phyloP scores from a whole-genome alignment of 2,329 filamentous ascomycete genomes.

The Purpureocillium lavendulum region DNA sequence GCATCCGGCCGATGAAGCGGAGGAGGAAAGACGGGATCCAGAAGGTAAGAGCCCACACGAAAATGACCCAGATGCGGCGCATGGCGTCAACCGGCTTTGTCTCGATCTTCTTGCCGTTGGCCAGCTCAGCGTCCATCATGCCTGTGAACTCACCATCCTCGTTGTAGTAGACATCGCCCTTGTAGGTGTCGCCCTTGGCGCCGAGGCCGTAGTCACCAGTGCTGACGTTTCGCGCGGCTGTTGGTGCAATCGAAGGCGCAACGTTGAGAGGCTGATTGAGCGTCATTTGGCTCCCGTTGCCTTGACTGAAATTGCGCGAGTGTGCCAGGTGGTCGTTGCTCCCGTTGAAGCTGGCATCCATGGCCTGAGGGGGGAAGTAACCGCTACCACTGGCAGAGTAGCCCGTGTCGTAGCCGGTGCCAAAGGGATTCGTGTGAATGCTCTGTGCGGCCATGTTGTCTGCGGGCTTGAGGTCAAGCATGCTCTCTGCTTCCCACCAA shows the following conservation, averaged over 20 bases:
- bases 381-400: conserved; percentile 61
- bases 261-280: conserved; percentile 28
- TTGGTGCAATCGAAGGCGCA: conserved; percentile 54
- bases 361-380: conserved; percentile 60
- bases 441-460: conserved; percentile 25
- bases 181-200: conserved; percentile 70
- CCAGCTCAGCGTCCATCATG: conserved; percentile 68
- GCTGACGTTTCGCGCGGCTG: conserved; percentile 45
- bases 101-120: conserved; percentile 67
- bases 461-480: conserved; percentile 79
- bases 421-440: conserved; percentile 38
- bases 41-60: conserved; percentile 84
- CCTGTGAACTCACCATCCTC: conserved; percentile 59
- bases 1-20: conserved; percentile 83
- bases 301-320: conserved; percentile 46
- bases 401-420: conserved; percentile 52
- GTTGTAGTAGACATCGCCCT: conserved; percentile 68
- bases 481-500: conserved; percentile 97
- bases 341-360: conserved; percentile 53
- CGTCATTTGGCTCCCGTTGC: conserved; percentile 47
- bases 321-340: conserved; percentile 67
- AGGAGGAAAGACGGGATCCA: conserved; percentile 88
- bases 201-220: conserved; percentile 86
- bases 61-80: conserved; percentile 69
- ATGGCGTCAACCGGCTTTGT: conserved; percentile 54